phyloP scores from a whole-genome alignment of 169 alveolate genomes.

The Plasmodium cynomolgi region DNA sequence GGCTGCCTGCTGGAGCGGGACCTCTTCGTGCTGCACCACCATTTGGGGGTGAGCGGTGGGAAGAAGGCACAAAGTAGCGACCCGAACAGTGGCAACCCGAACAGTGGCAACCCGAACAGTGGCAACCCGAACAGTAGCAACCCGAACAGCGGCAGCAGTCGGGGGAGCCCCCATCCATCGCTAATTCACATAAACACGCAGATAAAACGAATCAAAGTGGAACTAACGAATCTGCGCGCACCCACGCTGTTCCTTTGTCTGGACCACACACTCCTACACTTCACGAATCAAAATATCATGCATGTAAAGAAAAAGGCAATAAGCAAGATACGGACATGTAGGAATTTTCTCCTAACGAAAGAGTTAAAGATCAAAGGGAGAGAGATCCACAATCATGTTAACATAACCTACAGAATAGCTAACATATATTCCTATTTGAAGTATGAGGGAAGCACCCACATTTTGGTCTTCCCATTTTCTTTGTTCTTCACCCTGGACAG shows the following conservation, averaged over 20 bases:
- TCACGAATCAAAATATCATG: neutral
- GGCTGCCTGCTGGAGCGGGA: neutral
- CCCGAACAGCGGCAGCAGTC: too few species aligned
- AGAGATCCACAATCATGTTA: neutral
- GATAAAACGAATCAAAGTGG: neutral
- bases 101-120: neutral
- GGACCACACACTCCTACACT: neutral
- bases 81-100: neutral
- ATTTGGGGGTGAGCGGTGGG: neutral
- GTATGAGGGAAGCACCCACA: neutral
- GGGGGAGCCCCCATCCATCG: neutral
- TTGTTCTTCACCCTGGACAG: slow-evolving; percentile 18
- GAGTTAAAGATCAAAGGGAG: neutral
- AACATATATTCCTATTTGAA: slow-evolving; percentile 18
- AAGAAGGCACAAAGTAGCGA: neutral
- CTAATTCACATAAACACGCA: neutral
- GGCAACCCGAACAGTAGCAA: neutral
- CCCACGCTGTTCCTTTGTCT: neutral
- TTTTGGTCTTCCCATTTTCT: slow-evolving; percentile 7
- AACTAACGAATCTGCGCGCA: neutral
- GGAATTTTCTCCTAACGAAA: neutral
- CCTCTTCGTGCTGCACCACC: slow-evolving; percentile 3
- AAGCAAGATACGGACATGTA: neutral
- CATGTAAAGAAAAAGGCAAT: neutral
- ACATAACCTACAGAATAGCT: neutral